Conservation (phyloP, 306 rosid species). For the Crotalaria pallida region DNA sequence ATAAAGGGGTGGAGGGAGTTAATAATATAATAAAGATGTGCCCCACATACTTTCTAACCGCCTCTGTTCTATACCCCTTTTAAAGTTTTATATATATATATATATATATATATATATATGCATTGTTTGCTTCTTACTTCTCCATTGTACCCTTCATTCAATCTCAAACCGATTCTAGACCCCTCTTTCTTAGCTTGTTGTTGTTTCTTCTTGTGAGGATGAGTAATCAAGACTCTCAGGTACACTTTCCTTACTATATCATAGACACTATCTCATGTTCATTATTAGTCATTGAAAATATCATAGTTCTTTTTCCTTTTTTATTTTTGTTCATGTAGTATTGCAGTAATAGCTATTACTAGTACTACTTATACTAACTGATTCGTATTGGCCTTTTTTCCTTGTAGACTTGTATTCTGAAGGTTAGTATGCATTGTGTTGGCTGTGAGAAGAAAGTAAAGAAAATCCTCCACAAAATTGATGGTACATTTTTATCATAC, state of each 20-base stretch:
- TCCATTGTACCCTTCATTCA: neutral
- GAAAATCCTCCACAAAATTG: constrained; percentile 64
- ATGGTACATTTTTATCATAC: constrained; percentile 34
- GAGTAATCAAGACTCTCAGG: constrained; percentile 68
- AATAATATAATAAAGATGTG: too few species aligned
- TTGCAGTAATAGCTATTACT: neutral
- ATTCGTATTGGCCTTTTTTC: neutral
- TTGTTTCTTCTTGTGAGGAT: too few species aligned
- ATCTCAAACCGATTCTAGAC: neutral
- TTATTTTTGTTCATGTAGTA: neutral
- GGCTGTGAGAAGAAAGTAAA: constrained; percentile 66
- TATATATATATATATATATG: neutral
- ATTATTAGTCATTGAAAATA: neutral
- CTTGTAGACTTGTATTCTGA: constrained; percentile 55
- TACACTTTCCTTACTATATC: constrained; percentile 10
- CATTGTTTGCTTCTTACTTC: neutral
- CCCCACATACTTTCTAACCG: constrained; percentile 22
- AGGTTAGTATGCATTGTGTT: constrained; percentile 64
- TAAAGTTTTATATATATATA: too few species aligned
- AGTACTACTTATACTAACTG: neutral
- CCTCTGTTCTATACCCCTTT: constrained; percentile 26
- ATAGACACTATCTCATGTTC: neutral
- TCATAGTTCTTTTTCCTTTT: neutral
- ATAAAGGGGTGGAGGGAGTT: too few species aligned
- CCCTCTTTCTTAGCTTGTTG: too few species aligned